Percentiles rank a stretch among this genome's conserved stretches.
phyloP scores from a whole-genome alignment of 2,329 filamentous ascomycete species.

The Chlorencoelia australis region DNA sequence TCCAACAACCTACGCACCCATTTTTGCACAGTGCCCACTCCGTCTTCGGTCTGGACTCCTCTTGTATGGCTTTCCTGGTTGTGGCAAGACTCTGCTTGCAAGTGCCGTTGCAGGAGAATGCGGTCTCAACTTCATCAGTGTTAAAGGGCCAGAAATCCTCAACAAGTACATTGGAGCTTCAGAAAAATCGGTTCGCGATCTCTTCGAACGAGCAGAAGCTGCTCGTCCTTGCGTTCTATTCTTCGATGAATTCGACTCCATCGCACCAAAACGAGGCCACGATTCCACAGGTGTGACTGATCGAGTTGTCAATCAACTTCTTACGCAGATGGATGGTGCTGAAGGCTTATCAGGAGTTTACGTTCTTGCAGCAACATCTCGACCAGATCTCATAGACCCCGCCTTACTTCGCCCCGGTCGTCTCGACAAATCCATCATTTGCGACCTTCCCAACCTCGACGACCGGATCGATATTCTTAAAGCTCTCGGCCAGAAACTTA shows the following conservation, averaged over 20 bases:
- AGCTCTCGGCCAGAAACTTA: constrained; percentile 74
- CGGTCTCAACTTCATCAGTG: constrained; percentile 94
- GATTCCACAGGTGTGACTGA: constrained; percentile 98
- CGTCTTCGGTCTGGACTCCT: constrained; percentile 88
- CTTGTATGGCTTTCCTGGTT: constrained; percentile 90
- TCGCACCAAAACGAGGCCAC: constrained; percentile 92
- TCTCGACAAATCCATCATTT: constrained; percentile 85
- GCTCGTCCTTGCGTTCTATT: constrained; percentile 91
- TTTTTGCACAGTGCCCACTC: constrained; percentile 91
- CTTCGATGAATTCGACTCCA: constrained; percentile 98
- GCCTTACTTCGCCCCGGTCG: constrained; percentile 84
- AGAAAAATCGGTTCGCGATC: constrained; percentile 88
- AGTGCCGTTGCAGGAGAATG: constrained; percentile 97
- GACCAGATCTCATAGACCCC: constrained; percentile 92
- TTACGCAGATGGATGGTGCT: constrained; percentile 98
- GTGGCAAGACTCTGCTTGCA: constrained; percentile 90
- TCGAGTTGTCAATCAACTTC: constrained; percentile 91
- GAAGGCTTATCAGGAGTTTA: constrained; percentile 93
- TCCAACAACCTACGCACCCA: constrained; percentile 93
- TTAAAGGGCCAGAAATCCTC: constrained; percentile 94
- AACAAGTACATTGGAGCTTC: constrained; percentile 99
- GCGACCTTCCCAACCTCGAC: constrained; percentile 70
- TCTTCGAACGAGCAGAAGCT: constrained; percentile 86
- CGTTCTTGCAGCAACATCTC: constrained; percentile 84
- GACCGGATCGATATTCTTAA: constrained; percentile 83